A percentile compares a stretch with the other conserved stretches of the same genome.
Evolutionary conservation across 2,329 filamentous ascomycete genomes (phyloP).

Genomic region (Cercospora brassicicola): DNA sequence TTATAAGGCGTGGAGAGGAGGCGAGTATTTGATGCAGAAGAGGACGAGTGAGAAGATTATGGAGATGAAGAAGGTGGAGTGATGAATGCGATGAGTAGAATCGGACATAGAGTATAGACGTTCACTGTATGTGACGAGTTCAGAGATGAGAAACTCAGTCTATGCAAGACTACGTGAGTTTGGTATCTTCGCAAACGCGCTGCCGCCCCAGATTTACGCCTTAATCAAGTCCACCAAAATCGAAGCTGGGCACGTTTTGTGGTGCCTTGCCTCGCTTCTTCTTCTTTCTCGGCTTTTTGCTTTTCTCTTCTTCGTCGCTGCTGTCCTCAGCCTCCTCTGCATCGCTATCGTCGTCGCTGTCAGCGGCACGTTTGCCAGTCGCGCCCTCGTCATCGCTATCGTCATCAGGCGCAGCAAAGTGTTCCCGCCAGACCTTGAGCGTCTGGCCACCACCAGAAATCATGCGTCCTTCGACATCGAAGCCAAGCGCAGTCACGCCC

Average conservation of each 20-base stretch:
- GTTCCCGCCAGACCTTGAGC: constrained; percentile 87
- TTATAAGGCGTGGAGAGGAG: constrained; percentile 22
- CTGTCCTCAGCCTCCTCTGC: constrained; percentile 38
- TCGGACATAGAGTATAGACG: not conserved
- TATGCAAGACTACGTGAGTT: constrained; percentile 1
- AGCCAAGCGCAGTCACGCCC: constrained; percentile 75
- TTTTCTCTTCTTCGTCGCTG: constrained; percentile 47
- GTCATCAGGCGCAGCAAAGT: constrained; percentile 57
- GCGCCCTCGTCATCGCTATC: constrained; percentile 47
- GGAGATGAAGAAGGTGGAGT: constrained; percentile 3
- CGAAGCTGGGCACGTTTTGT: constrained; percentile 25
- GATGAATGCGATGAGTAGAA: not conserved
- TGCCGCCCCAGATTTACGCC: not conserved
- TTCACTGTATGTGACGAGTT: not conserved
- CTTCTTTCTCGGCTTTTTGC: constrained; percentile 47
- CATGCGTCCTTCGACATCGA: constrained; percentile 82
- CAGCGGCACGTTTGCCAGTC: constrained; percentile 47
- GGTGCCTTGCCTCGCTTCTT: constrained; percentile 42
- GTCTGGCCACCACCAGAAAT: constrained; percentile 83
- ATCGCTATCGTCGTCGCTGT: constrained; percentile 51
- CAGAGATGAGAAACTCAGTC: not conserved
- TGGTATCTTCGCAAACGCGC: constrained; percentile 12
- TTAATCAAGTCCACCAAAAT: constrained; percentile 38
- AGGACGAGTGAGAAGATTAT: constrained; percentile 6
- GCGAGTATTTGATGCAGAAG: constrained; percentile 27